A percentile compares a stretch with the other conserved stretches of the same genome.
phyloP scores from a whole-genome alignment of 768 basidiomycete species.

The Omphalotus guepiniiformis region DNA sequence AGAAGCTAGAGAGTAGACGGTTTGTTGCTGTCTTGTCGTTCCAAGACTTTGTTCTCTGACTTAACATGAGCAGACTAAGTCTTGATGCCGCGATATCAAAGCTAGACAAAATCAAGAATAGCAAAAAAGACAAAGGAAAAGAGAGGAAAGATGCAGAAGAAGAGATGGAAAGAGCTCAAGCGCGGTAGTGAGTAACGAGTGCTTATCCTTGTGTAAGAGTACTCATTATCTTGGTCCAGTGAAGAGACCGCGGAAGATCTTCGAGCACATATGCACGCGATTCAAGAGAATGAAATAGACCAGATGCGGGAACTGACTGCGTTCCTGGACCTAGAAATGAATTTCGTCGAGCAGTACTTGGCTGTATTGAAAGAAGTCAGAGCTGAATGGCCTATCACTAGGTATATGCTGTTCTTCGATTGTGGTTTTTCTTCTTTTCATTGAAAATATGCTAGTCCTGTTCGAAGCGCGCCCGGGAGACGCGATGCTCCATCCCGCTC shows the following conservation, averaged over 20 bases:
- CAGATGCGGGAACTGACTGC: conserved; percentile 68
- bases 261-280: conserved; percentile 69
- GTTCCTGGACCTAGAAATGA: conserved; percentile 71
- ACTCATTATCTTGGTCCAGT: conserved; percentile 32
- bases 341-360: conserved; percentile 68
- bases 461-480: neutral
- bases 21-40: conserved; percentile 24
- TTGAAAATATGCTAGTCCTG: neutral
- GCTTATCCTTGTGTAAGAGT: neutral
- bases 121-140: conserved; percentile 86
- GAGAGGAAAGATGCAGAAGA: conserved; percentile 77
- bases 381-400: conserved; percentile 55
- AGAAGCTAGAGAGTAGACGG: conserved; percentile 87
- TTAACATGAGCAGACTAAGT: conserved; percentile 49
- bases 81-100: conserved; percentile 75
- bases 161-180: conserved; percentile 65
- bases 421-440: conserved; percentile 4
- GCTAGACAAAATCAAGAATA: conserved; percentile 57
- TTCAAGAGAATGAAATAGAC: conserved; percentile 74
- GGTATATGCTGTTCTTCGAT: conserved; percentile 35
- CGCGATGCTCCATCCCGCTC: conserved; percentile 1
- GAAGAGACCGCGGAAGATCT: conserved; percentile 87
- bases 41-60: neutral
- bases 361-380: conserved; percentile 71
- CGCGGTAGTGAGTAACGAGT: conserved; percentile 61